These are phyloP conservation scores for Phialophora verrucosa DNA, from an alignment of 2,329 filamentous ascomycete genomes.

Conservation along the genomic window DNA sequence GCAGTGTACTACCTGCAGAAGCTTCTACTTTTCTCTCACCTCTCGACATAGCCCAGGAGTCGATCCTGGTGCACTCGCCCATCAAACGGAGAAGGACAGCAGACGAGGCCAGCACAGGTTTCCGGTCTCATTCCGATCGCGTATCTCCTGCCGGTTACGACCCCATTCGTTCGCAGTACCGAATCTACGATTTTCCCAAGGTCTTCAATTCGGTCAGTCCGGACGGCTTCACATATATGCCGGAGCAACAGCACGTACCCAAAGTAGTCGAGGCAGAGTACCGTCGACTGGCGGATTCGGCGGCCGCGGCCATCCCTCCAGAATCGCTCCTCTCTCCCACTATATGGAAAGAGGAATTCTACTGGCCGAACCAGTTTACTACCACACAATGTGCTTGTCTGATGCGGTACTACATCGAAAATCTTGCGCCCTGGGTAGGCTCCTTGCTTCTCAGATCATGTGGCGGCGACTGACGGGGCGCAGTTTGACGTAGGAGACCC, in stretches of 20 bases:
- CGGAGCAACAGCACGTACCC: slow-evolving; percentile 31
- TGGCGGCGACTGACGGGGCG: slow-evolving; percentile 16
- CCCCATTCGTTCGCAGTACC: slow-evolving; percentile 34
- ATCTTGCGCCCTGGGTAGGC: slow-evolving; percentile 39
- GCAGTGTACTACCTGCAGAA: slow-evolving; percentile 25
- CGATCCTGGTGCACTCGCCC: slow-evolving; percentile 25
- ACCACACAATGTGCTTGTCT: slow-evolving; percentile 39
- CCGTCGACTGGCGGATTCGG: slow-evolving; percentile 35
- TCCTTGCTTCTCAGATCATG: not conserved
- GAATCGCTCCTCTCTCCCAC: slow-evolving; percentile 36
- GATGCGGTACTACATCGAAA: slow-evolving; percentile 40
- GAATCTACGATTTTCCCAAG: slow-evolving; percentile 29
- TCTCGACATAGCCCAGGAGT: slow-evolving; percentile 20
- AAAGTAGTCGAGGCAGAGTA: slow-evolving; percentile 39
- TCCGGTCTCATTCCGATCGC: slow-evolving; percentile 19
- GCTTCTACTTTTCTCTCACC: slow-evolving; percentile 24
- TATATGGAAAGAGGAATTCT: slow-evolving; percentile 39
- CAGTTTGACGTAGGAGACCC: slow-evolving; percentile 40
- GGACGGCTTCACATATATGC: slow-evolving; percentile 29
- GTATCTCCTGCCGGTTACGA: slow-evolving; percentile 28
- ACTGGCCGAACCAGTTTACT: slow-evolving; percentile 39
- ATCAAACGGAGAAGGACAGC: slow-evolving; percentile 31
- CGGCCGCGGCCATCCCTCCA: slow-evolving; percentile 35
- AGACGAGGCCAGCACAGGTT: slow-evolving; percentile 15
- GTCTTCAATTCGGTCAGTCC: slow-evolving; percentile 21